These are phyloP conservation scores for Picochlorum sp. DNA, from an alignment of 139 green algal species.

Conservation along the genomic window DNA sequence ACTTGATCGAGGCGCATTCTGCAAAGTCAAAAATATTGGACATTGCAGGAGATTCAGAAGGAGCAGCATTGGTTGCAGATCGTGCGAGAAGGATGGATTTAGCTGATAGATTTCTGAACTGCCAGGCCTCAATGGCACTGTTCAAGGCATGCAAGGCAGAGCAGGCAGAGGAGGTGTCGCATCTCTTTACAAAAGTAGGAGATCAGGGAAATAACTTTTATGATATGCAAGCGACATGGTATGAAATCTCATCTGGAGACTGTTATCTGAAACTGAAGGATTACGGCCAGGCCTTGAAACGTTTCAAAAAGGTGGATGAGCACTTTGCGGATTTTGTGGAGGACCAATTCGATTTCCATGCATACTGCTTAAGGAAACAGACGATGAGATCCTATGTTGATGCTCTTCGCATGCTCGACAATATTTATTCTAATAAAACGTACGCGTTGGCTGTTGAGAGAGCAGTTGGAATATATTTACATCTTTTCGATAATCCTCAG, in stretches of 20 bases:
- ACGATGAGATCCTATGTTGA: constrained; percentile 89
- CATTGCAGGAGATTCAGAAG: constrained; percentile 32
- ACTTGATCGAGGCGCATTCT: constrained; percentile 68
- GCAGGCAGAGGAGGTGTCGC: constrained; percentile 61
- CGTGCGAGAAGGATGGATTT: constrained; percentile 70
- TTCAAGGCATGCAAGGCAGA: constrained; percentile 49
- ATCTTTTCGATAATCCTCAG: constrained; percentile 49
- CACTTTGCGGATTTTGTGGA: constrained; percentile 87
- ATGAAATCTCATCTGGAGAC: constrained; percentile 74
- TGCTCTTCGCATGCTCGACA: constrained; percentile 57
- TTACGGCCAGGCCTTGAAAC: constrained; percentile 76
- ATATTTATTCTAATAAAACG: constrained; percentile 12
- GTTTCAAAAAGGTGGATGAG: constrained; percentile 59
- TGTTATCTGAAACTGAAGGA: constrained; percentile 43
- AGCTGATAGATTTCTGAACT: constrained; percentile 93
- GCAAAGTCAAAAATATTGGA: constrained; percentile 16
- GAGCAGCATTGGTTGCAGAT: constrained; percentile 54
- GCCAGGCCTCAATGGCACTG: constrained; percentile 60
- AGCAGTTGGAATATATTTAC: constrained; percentile 64
- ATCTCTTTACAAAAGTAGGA: constrained; percentile 87
- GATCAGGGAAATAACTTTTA: constrained; percentile 75
- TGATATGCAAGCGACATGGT: constrained; percentile 98
- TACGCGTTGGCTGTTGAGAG: constrained; percentile 35
- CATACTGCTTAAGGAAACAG: constrained; percentile 93
- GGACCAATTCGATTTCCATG: constrained; percentile 99